phyloP scores from a whole-genome alignment of 805 yeast species.

The Suhomyces xylopsoci region DNA sequence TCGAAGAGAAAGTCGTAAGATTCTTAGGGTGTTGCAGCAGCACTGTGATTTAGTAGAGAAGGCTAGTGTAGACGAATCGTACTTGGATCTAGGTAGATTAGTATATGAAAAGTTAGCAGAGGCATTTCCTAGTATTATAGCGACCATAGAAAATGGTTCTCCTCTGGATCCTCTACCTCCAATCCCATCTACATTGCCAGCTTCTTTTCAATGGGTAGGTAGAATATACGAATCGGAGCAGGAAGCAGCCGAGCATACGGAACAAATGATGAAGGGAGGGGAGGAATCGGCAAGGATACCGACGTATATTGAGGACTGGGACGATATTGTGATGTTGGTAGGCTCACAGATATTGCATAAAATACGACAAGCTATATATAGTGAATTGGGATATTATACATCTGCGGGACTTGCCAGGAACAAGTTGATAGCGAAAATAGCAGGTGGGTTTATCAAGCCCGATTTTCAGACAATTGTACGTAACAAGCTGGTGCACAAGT shows the following conservation, averaged over 20 bases:
- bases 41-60: slow-evolving; percentile 76
- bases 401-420: slow-evolving; percentile 84
- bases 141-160: slow-evolving; percentile 8
- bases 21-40: slow-evolving; percentile 59
- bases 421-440: slow-evolving; percentile 79
- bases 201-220: slow-evolving; percentile 23
- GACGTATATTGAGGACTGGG: slow-evolving; percentile 50
- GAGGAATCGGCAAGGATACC: neutral
- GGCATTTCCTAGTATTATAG: slow-evolving; percentile 39
- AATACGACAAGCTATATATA: slow-evolving; percentile 51
- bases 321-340: slow-evolving; percentile 65
- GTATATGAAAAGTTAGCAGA: slow-evolving; percentile 45
- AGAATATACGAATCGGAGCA: neutral
- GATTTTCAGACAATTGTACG: slow-evolving; percentile 77
- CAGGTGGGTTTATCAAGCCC: slow-evolving; percentile 83
- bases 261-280: neutral
- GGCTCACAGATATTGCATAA: slow-evolving; percentile 61
- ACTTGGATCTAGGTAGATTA: slow-evolving; percentile 73
- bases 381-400: slow-evolving; percentile 72
- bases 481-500: slow-evolving; percentile 44
- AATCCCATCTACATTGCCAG: slow-evolving; percentile 39
- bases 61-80: slow-evolving; percentile 95
- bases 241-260: neutral
- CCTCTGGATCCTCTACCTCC: slow-evolving; percentile 38
- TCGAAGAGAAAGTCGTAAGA: slow-evolving; percentile 79